phyloP scores from a whole-genome alignment of 148 eudicot genomes.

The Vaccinium corymbosum region DNA sequence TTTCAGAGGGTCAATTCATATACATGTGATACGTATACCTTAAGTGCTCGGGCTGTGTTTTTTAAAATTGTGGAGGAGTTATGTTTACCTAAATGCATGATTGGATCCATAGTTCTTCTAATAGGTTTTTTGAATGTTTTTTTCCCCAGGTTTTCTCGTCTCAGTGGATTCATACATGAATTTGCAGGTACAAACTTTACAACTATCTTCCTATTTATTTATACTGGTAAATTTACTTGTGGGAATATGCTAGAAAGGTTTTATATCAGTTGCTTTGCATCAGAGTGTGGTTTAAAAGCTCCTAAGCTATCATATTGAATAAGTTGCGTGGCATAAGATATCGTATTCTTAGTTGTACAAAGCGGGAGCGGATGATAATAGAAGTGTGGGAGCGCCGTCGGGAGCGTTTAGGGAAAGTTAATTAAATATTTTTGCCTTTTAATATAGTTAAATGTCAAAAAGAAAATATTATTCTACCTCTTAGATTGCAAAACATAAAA shows the following conservation, averaged over 20 bases:
- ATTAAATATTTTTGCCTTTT: too few relatives aligned
- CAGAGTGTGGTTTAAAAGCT: not conserved
- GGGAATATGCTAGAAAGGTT: too few relatives aligned
- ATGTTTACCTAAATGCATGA: not conserved
- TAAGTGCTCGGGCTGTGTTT: not conserved
- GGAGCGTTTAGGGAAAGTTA: too few relatives aligned
- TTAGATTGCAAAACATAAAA: too few relatives aligned
- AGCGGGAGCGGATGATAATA: too few relatives aligned
- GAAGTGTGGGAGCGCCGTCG: too few relatives aligned
- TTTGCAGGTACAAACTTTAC: constrained; percentile 37
- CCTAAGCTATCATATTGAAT: not conserved
- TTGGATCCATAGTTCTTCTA: not conserved
- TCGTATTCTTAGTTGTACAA: too few relatives aligned
- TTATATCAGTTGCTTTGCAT: not conserved
- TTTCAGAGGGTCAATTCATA: not conserved
- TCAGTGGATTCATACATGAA: constrained; percentile 80
- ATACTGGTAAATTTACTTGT: not conserved
- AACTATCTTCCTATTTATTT: not conserved
- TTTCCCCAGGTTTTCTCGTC: constrained; percentile 51
- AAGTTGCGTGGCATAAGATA: not conserved
- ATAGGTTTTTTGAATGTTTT: not conserved
- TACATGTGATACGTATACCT: not conserved
- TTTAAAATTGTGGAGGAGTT: not conserved
- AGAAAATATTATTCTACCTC: too few relatives aligned
- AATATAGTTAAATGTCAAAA: too few relatives aligned